Evolutionary conservation across 2,329 filamentous ascomycete genomes (phyloP).

Genomic region (Penicillium sp.): DNA sequence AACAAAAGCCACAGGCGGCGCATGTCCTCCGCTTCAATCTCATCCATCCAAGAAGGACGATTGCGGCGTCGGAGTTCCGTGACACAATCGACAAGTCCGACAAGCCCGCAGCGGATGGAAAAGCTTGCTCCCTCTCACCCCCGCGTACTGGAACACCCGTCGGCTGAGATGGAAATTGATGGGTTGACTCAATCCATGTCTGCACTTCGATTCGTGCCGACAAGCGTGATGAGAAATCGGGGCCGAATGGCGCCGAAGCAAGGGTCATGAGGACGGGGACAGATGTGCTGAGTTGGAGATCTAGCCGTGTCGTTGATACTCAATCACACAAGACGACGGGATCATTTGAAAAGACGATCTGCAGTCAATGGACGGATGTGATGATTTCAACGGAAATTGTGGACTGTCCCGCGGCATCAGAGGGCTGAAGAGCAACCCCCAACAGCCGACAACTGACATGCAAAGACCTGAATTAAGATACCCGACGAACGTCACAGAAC

Average conservation of each 20-base stretch:
- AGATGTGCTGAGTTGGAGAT: too few species aligned
- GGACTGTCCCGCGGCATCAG: too few species aligned
- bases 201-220: constrained; percentile 40
- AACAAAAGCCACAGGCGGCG: constrained; percentile 29
- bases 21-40: constrained; percentile 27
- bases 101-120: neutral
- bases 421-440: too few species aligned
- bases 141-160: neutral
- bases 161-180: constrained; percentile 29
- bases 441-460: too few species aligned
- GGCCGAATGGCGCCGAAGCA: constrained; percentile 14
- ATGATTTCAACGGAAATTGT: too few species aligned
- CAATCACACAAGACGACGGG: too few species aligned
- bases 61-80: constrained; percentile 27
- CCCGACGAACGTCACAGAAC: too few species aligned
- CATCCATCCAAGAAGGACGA: constrained; percentile 30
- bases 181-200: constrained; percentile 41
- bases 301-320: too few species aligned
- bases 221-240: constrained; percentile 34
- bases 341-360: too few species aligned
- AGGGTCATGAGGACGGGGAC: constrained; percentile 1
- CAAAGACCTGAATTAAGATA: too few species aligned
- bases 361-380: too few species aligned
- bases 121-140: neutral
- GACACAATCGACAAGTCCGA: constrained; percentile 20